Conservation (phyloP, 1,139 yeast species). For the Debaryomyces psychrophilus region DNA sequence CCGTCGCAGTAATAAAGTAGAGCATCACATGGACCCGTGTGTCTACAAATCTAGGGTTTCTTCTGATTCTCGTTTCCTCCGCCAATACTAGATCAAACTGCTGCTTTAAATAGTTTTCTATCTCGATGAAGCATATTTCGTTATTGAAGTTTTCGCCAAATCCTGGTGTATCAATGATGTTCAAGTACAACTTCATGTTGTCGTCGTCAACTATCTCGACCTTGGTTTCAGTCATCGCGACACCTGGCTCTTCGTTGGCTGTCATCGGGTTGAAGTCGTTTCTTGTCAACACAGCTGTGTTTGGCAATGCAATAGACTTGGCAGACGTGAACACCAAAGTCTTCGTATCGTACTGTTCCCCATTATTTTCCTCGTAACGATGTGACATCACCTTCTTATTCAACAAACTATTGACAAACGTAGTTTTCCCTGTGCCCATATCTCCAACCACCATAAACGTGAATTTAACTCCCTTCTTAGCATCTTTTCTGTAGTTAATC, state of each 20-base stretch:
- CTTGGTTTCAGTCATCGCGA: conserved; percentile 68
- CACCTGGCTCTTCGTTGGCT: conserved; percentile 59
- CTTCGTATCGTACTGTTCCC: conserved; percentile 42
- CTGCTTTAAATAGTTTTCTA: conserved; percentile 76
- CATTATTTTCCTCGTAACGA: conserved; percentile 45
- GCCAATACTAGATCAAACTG: conserved; percentile 91
- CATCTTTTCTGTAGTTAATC: conserved; percentile 65
- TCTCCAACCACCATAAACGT: conserved; percentile 84
- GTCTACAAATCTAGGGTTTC: conserved; percentile 82
- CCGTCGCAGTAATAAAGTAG: conserved; percentile 74
- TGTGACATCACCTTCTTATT: conserved; percentile 65
- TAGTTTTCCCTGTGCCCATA: conserved; percentile 84
- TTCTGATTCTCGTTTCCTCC: conserved; percentile 87
- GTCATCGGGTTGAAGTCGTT: conserved; percentile 46
- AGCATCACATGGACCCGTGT: conserved; percentile 74
- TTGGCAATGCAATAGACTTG: conserved; percentile 54
- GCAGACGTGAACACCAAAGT: conserved; percentile 54
- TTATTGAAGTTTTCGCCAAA: conserved; percentile 74
- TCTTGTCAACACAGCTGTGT: conserved; percentile 45
- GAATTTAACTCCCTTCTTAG: conserved; percentile 82
- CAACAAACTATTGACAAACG: conserved; percentile 77
- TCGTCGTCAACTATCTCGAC: conserved; percentile 76
- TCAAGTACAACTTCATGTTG: conserved; percentile 67
- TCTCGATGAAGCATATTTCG: conserved; percentile 64
- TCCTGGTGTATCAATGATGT: conserved; percentile 77